Evolutionary conservation across 768 basidiomycete species (phyloP).

Genomic region (Suillus discolor): DNA sequence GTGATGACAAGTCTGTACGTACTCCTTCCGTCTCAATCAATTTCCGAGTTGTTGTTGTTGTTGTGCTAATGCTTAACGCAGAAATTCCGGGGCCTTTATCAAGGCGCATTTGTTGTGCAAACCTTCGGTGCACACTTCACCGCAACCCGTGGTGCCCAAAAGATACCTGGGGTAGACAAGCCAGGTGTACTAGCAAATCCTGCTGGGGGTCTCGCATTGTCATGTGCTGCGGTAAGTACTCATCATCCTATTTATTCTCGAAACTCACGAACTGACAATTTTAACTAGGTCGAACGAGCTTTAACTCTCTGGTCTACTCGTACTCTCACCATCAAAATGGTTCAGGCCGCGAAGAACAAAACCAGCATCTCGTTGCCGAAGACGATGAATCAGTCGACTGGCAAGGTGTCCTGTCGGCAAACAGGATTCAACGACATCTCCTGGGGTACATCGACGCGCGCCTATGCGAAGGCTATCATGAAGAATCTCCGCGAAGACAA

Average conservation of each 20-base stretch:
- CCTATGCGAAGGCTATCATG: background rate
- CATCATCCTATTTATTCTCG: background rate
- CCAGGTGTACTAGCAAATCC: background rate
- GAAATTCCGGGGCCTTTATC: background rate
- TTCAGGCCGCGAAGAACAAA: background rate
- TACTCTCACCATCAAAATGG: background rate
- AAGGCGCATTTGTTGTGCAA: background rate
- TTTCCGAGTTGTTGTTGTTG: background rate
- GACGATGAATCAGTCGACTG: background rate
- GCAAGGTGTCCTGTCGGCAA: background rate
- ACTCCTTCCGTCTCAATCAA: background rate
- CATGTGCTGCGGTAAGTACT: background rate
- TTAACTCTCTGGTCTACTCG: background rate
- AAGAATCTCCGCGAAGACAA: background rate
- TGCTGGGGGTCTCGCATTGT: background rate
- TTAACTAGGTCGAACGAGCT: background rate
- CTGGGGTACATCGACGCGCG: background rate
- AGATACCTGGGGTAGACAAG: background rate
- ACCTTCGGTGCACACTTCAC: background rate
- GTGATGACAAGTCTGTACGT: background rate
- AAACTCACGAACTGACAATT: background rate
- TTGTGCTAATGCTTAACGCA: background rate
- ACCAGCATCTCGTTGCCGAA: background rate
- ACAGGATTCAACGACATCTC: background rate
- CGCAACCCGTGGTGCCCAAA: background rate